Evolutionary conservation across 1,284 basidiomycete genomes (phyloP), one percentile per base, ranked within the genome.

Genomic region (Cutaneotrichosporon cavernicola): DNA sequence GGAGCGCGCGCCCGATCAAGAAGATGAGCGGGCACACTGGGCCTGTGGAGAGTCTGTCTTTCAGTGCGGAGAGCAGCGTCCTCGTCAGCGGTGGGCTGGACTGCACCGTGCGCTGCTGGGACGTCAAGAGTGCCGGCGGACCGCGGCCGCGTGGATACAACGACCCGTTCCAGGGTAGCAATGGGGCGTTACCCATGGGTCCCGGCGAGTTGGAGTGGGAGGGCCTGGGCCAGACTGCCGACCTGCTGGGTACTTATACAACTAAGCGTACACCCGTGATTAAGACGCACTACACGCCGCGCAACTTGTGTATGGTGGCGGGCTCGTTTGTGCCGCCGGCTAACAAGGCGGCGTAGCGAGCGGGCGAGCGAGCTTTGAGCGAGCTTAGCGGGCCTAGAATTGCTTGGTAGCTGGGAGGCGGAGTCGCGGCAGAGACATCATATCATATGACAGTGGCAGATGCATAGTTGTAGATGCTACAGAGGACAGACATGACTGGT

Each of bases 21-120:
- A 95, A 93, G 80, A 97, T 99, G 94, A 89, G 87, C 21, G 97
- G 97, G 0, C 97, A 99, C 78, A 89, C 86, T 0, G 88, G 89
- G 18, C 88, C 92, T 0, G 87, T 99, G 61, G 90, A 97, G 75
- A 91, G 91, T 6, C 85, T 99, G 32, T 86, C 90, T 1, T 99
- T 98, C 80, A 93, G 90, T 66, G 89, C 89, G 14, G 96, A 98
- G 78, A 94, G 93, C 0, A 88, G 88, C 1, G 80, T 98, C 64
- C 86, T 99, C 34, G 90, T 97, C 2, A 92, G 90, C 62, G 92
- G 93, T 5, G 86, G 89, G 32, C 88, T 92, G 26, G 97, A 99
- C 78, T 93, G 91, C 85, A 97, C 93, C 1, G 94, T 98, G 13
- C 85, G 93, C 30, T 94, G 92, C 66, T 99, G 97, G 97, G 97